Percentiles rank a stretch among this genome's conserved stretches.
phyloP scores from a whole-genome alignment of 306 rosid species.

The Acmispon strigosus region DNA sequence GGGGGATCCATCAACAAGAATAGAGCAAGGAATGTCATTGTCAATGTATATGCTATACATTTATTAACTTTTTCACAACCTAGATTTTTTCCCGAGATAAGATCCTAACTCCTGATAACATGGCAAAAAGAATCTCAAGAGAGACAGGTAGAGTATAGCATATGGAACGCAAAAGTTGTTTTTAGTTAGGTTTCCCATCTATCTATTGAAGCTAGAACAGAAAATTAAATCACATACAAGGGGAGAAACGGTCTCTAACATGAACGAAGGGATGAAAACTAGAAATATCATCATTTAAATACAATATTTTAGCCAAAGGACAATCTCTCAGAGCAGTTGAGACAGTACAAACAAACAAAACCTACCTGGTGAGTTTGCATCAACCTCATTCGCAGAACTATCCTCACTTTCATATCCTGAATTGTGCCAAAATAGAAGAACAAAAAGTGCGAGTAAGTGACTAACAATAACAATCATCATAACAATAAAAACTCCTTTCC shows the following conservation, averaged over 20 bases:
- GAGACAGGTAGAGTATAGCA: neutral
- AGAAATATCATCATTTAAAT: neutral
- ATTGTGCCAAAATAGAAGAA: neutral
- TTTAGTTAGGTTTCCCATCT: neutral
- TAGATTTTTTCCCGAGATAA: neutral
- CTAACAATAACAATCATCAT: neutral
- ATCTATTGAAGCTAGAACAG: neutral
- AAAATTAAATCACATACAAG: neutral
- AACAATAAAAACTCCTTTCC: neutral
- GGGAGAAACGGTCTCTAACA: neutral
- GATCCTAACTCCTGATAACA: neutral
- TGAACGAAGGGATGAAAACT: neutral
- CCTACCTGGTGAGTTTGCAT: slow-evolving; percentile 47
- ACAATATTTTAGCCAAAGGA: neutral
- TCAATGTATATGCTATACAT: neutral
- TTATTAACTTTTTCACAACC: neutral
- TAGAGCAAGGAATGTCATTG: neutral
- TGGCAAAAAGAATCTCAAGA: neutral
- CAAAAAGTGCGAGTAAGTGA: neutral
- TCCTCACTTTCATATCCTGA: slow-evolving; percentile 75
- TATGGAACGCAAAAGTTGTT: too few species aligned
- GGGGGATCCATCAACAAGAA: neutral
- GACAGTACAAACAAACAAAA: slow-evolving; percentile 17
- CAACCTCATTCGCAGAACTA: slow-evolving; percentile 54
- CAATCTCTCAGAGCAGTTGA: neutral